Base-by-base conservation (phyloP, 73 alveolate species). In the Effrenium voratum region DNA sequence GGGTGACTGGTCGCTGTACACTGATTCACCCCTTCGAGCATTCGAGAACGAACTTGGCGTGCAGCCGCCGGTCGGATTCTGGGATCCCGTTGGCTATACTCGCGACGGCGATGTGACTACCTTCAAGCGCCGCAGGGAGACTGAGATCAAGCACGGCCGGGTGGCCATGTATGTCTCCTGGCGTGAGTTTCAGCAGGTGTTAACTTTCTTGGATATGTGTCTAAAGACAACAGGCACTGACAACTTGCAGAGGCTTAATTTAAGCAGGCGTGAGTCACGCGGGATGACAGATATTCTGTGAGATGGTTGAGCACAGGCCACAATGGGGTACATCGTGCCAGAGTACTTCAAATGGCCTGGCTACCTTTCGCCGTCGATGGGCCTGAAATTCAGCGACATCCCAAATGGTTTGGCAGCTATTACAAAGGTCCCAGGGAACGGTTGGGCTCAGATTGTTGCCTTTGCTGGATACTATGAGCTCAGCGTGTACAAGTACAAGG, bases 361-460 rank as follows among this genome's bases (percentile, higher is more conserved):
- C 19, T 77, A 32, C 32, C 43, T 77, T 57, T 43, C 63, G 41
- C 87, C 87, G 1, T 77, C 87, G 22, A 43, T 77, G 87, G 87
- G 87, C 87, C 43, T 77, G 87, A 77, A 77, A 60, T 77, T 77
- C 43, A 15, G 40, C 5, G 87, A 77, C 36, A 60, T 77, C 5
- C 87, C 87, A 57, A 77, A 77, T 41, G 87, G 87, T 19, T 41
- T 77, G 87, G 87, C 87, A 16, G 87, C 87, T 1, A 77, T 77
- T 28, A 60, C 55, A 57, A 85, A 85, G 81, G 94, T 85, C 41
- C 94, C 94, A 12, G 94, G 82, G 24, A 50, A 41, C 40, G 94
- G 94, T 19, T 85, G 94, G 94, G 81, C 94, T 16, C 94, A 85
- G 60, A 85, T 85, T 40, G 94, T 85, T n/a, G 94, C 94, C 82